Conservation (phyloP, 108 stramenopile genomes). For the Pseudonitzschia delicatissima region DNA sequence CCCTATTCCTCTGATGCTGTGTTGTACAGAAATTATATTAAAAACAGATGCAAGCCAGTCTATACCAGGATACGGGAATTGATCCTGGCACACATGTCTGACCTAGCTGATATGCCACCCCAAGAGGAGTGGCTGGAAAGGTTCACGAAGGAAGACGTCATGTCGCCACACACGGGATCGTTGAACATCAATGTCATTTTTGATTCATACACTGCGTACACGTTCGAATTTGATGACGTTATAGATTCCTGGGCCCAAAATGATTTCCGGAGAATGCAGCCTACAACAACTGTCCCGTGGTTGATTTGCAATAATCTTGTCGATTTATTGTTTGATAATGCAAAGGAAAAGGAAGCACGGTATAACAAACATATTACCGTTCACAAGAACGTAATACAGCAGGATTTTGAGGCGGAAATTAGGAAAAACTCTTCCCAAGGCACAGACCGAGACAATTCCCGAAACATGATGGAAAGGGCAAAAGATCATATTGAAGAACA, state of each 20-base stretch:
- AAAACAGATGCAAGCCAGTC: neutral
- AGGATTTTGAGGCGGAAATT: too few species aligned
- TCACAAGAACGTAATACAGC: too few species aligned
- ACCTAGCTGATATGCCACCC: conserved; percentile 5
- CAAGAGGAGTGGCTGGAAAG: neutral
- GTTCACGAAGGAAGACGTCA: neutral
- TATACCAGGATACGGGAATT: neutral
- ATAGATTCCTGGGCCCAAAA: neutral
- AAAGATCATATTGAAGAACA: too few species aligned
- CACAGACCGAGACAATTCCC: too few species aligned
- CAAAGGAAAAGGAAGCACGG: too few species aligned
- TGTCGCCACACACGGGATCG: neutral
- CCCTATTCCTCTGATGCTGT: neutral
- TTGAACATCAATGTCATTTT: neutral
- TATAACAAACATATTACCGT: too few species aligned
- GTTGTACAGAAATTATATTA: neutral
- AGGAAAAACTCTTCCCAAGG: too few species aligned
- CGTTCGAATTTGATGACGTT: conserved; percentile 3
- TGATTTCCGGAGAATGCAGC: conserved; percentile 6
- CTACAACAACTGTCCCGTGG: neutral
- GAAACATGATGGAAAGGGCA: too few species aligned
- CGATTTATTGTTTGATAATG: too few species aligned
- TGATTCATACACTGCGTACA: neutral
- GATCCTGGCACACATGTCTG: neutral
- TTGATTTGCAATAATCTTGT: conserved; percentile 1